Percentiles rank a stretch among this genome's conserved stretches.
phyloP scores from a whole-genome alignment of 805 yeast species.

The Scheffersomyces spartinae region DNA sequence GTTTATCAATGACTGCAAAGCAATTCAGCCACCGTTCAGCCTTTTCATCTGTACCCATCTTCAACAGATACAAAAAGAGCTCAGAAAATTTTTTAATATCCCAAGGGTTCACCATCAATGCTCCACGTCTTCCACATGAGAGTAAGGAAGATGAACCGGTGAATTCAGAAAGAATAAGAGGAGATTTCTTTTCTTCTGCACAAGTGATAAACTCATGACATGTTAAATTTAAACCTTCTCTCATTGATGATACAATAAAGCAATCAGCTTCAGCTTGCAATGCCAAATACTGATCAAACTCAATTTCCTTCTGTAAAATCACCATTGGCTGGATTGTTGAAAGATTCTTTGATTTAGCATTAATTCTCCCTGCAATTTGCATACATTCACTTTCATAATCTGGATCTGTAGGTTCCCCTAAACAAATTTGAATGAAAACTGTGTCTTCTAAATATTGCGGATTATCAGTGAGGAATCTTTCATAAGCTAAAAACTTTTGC shows the following conservation, averaged over 20 bases:
- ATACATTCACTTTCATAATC: conserved; percentile 65
- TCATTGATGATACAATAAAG: conserved; percentile 79
- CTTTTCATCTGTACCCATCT: conserved; percentile 52
- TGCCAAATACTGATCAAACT: conserved; percentile 82
- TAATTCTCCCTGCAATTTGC: conserved; percentile 75
- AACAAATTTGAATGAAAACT: conserved; percentile 74
- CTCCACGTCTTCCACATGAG: conserved; percentile 40
- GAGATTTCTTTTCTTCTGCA: conserved; percentile 59
- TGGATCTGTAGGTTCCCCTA: conserved; percentile 42
- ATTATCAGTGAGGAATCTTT: conserved; percentile 55
- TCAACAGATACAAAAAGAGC: conserved; percentile 52
- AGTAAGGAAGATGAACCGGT: conserved; percentile 87
- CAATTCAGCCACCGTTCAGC: conserved; percentile 49
- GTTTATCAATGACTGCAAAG: conserved; percentile 43
- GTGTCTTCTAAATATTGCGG: conserved; percentile 62
- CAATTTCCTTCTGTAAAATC: conserved; percentile 77
- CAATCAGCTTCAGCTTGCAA: conserved; percentile 75
- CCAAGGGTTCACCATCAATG: conserved; percentile 86
- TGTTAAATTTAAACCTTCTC: conserved; percentile 95
- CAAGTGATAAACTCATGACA: conserved; percentile 90
- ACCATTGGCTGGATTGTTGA: conserved; percentile 76
- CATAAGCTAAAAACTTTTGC: conserved; percentile 82
- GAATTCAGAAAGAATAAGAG: conserved; percentile 80
- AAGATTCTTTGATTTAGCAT: conserved; percentile 61
- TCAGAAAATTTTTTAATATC: conserved; percentile 56